Conservation (phyloP, 495 filamentous ascomycete genomes). For the Penicillium angulare region DNA sequence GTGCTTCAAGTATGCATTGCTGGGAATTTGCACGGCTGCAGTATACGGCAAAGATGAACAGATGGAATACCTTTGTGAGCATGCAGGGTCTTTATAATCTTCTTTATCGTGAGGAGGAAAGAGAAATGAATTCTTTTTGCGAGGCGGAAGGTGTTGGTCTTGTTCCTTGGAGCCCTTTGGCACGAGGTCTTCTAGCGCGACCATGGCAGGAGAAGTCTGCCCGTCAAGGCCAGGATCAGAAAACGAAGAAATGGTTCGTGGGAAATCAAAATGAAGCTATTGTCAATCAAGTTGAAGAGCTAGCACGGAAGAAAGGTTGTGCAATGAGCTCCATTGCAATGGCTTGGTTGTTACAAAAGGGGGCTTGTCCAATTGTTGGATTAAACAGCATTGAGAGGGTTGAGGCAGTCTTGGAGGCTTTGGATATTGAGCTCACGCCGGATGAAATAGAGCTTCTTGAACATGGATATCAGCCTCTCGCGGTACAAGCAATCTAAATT, state of each 20-base stretch:
- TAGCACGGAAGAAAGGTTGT: slow-evolving; percentile 56
- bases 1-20: slow-evolving; percentile 42
- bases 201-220: slow-evolving; percentile 26
- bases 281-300: slow-evolving; percentile 53
- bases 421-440: slow-evolving; percentile 47
- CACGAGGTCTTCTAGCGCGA: slow-evolving; percentile 51
- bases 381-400: slow-evolving; percentile 55
- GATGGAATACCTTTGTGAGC: slow-evolving; percentile 67
- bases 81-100: slow-evolving; percentile 74
- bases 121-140: slow-evolving; percentile 70
- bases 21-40: slow-evolving; percentile 45
- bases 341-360: slow-evolving; percentile 54
- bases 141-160: slow-evolving; percentile 65
- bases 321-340: slow-evolving; percentile 60
- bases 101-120: slow-evolving; percentile 69
- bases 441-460: slow-evolving; percentile 60
- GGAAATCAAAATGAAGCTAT: slow-evolving; percentile 40
- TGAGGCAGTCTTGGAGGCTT: slow-evolving; percentile 50
- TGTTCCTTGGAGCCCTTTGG: slow-evolving; percentile 62
- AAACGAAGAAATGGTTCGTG: slow-evolving; percentile 20
- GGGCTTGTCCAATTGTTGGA: slow-evolving; percentile 59
- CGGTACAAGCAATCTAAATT: slow-evolving; percentile 15
- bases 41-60: slow-evolving; percentile 47
- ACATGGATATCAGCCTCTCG: slow-evolving; percentile 52
- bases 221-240: slow-evolving; percentile 15